These are phyloP conservation scores for Phytophthora ohioensis DNA, from an alignment of 352 stramenopile species.

Conservation along the genomic window DNA sequence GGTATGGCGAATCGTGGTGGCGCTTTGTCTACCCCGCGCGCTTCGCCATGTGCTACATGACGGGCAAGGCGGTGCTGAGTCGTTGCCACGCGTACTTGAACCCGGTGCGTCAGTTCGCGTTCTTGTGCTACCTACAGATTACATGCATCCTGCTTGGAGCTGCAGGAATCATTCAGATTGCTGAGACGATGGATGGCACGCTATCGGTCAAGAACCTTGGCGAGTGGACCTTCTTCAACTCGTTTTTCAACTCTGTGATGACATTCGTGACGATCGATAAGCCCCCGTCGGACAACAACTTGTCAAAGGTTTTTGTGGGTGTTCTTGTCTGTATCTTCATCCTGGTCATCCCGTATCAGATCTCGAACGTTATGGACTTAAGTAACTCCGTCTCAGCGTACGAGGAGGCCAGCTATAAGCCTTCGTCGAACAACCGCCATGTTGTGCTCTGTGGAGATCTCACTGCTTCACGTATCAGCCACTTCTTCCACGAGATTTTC, in stretches of 20 bases:
- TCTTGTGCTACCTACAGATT: slow-evolving; percentile 87
- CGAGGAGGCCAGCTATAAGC: slow-evolving; percentile 79
- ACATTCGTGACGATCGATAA: slow-evolving; percentile 90
- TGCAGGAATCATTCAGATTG: slow-evolving; percentile 86
- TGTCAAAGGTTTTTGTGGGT: slow-evolving; percentile 85
- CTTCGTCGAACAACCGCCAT: slow-evolving; percentile 63
- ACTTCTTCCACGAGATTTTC: slow-evolving; percentile 90
- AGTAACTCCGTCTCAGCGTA: slow-evolving; percentile 79
- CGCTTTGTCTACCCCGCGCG: slow-evolving; percentile 87
- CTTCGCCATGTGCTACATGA: slow-evolving; percentile 86
- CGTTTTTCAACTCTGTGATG: slow-evolving; percentile 90
- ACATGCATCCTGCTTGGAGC: slow-evolving; percentile 78
- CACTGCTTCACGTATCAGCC: slow-evolving; percentile 79
- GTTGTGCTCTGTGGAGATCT: slow-evolving; percentile 88
- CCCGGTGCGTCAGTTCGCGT: slow-evolving; percentile 82
- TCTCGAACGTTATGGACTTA: slow-evolving; percentile 85
- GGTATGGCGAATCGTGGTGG: slow-evolving; percentile 80
- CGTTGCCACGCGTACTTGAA: slow-evolving; percentile 83
- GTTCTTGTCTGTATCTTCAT: slow-evolving; percentile 87
- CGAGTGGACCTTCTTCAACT: slow-evolving; percentile 91
- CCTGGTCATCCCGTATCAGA: slow-evolving; percentile 87
- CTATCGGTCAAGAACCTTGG: slow-evolving; percentile 62
- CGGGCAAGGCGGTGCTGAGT: slow-evolving; percentile 75
- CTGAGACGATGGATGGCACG: slow-evolving; percentile 76
- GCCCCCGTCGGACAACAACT: slow-evolving; percentile 80